These are phyloP conservation scores for Sordariomycetes sp. DNA, from an alignment of 2,329 filamentous ascomycete species.

Conservation along the genomic window DNA sequence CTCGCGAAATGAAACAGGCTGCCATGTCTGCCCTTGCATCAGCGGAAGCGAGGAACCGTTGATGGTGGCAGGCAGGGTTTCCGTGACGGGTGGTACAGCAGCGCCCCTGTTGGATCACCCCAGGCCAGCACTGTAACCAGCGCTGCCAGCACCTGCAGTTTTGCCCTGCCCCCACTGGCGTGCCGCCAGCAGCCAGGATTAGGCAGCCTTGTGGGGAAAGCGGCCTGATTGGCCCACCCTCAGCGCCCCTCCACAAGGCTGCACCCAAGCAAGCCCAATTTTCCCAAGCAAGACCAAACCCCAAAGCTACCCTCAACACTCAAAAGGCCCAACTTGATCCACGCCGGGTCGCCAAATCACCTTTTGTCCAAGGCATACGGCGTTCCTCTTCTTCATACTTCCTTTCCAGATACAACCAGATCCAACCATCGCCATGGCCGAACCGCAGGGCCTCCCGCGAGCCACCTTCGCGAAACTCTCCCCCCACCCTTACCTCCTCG, in stretches of 20 bases:
- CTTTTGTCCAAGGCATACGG: background rate
- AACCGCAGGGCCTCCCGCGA: constrained; percentile 30
- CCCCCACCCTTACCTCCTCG: constrained; percentile 78
- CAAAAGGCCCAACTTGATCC: background rate
- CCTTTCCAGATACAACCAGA: background rate
- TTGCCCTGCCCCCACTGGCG: background rate
- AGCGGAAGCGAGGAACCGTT: background rate
- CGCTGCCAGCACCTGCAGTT: background rate
- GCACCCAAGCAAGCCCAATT: background rate
- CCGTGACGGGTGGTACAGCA: background rate
- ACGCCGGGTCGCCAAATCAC: background rate
- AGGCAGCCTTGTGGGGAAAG: background rate
- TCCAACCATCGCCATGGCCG: background rate
- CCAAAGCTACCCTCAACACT: background rate
- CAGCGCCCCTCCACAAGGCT: background rate
- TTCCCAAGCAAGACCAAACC: background rate
- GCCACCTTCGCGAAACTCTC: constrained; percentile 80
- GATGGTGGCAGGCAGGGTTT: background rate
- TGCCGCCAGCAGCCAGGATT: background rate
- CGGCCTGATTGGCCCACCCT: background rate
- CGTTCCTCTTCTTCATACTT: background rate
- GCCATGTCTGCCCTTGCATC: background rate
- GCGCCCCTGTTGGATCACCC: background rate
- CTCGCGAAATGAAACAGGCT: too few relatives aligned
- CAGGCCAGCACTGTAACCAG: background rate